These are phyloP conservation scores for Quercus cerris DNA, from an alignment of 306 rosid genomes.

Conservation along the genomic window DNA sequence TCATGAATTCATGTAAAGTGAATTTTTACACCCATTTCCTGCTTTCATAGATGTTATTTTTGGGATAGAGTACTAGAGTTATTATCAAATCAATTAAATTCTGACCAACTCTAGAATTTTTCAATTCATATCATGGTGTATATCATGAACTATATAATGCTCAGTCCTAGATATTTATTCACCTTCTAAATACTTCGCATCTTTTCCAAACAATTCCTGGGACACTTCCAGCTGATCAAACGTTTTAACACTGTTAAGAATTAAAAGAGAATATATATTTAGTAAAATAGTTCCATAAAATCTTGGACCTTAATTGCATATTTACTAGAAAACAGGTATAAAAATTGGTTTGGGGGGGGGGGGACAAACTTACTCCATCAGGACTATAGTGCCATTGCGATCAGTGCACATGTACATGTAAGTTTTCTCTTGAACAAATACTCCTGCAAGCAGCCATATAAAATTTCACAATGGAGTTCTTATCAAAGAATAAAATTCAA, in stretches of 20 bases:
- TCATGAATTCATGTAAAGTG: neutral
- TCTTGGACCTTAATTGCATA: slow-evolving; percentile 1
- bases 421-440: slow-evolving; percentile 53
- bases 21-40: neutral
- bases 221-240: slow-evolving; percentile 81
- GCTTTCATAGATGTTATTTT: neutral
- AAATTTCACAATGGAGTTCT: slow-evolving; percentile 12
- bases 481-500: slow-evolving; percentile 20
- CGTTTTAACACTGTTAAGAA: slow-evolving; percentile 59
- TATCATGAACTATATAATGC: slow-evolving; percentile 3
- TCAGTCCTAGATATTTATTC: slow-evolving; percentile 1
- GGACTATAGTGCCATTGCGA: slow-evolving; percentile 68
- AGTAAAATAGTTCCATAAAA: slow-evolving; percentile 16
- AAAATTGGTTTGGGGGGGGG: neutral
- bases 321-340: neutral
- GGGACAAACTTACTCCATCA: slow-evolving; percentile 76
- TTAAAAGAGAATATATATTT: slow-evolving; percentile 19
- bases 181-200: slow-evolving; percentile 63
- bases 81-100: neutral
- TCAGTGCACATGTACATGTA: slow-evolving; percentile 87
- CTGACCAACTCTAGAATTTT: neutral
- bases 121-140: neutral
- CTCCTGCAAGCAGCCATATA: slow-evolving; percentile 50
- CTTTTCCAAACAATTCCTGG: slow-evolving; percentile 74
- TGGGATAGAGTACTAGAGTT: neutral